These are phyloP conservation scores for Serendipita sp. DNA, from an alignment of 768 basidiomycete species.

Conservation along the genomic window DNA sequence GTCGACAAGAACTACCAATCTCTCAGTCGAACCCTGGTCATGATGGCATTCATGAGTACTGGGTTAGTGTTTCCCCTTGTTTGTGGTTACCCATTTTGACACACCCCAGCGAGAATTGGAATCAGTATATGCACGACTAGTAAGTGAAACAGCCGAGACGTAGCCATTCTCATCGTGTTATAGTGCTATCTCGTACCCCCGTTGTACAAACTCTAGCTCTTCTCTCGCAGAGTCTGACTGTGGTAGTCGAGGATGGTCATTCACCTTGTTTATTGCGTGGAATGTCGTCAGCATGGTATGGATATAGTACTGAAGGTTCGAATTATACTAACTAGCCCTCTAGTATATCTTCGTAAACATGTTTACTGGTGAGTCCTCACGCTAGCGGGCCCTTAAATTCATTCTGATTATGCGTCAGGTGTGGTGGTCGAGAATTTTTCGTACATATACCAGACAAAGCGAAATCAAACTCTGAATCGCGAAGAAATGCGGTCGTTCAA, in stretches of 20 bases:
- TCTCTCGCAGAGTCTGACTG: slow-evolving; percentile 60
- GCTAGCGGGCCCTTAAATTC: background rate
- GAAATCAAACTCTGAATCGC: slow-evolving; percentile 66
- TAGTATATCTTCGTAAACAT: slow-evolving; percentile 94
- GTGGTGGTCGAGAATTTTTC: slow-evolving; percentile 92
- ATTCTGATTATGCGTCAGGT: slow-evolving; percentile 26
- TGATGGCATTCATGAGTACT: slow-evolving; percentile 84
- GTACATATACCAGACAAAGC: slow-evolving; percentile 81
- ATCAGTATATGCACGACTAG: slow-evolving; percentile 96
- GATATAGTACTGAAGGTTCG: background rate
- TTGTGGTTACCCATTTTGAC: slow-evolving; percentile 6
- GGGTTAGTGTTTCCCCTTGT: slow-evolving; percentile 37
- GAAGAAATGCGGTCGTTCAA: slow-evolving; percentile 92
- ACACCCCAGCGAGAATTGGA: slow-evolving; percentile 72
- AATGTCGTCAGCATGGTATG: slow-evolving; percentile 85
- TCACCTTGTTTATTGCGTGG: slow-evolving; percentile 81
- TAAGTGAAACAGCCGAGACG: slow-evolving; percentile 23
- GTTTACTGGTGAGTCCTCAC: slow-evolving; percentile 56
- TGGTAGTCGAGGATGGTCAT: slow-evolving; percentile 71
- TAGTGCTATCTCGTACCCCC: slow-evolving; percentile 61
- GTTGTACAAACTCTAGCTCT: slow-evolving; percentile 44
- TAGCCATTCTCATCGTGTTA: slow-evolving; percentile 8
- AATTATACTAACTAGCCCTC: background rate
- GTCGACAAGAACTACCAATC: slow-evolving; percentile 62
- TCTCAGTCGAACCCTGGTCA: slow-evolving; percentile 63